Base-by-base conservation (phyloP, 73 alveolate genomes). In the Urostyla sp. region DNA sequence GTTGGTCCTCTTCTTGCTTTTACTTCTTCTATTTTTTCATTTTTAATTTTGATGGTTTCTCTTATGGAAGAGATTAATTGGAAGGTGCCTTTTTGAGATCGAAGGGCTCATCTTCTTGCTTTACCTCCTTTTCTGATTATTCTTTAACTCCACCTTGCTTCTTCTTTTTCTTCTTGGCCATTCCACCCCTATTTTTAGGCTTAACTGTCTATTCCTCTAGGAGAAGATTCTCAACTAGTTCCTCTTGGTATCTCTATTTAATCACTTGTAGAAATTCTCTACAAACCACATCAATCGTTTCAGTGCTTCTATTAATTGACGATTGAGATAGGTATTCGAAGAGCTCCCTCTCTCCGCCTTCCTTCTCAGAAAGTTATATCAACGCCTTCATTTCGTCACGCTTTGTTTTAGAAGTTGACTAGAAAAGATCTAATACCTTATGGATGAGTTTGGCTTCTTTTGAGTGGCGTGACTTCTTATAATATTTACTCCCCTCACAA, bases 201-300 rank as follows among this genome's bases (percentile, higher is more conserved):
- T 63, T 63, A 27, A 40, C 53, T 27, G 79, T 11, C 10, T 40
- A 46, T 49, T 69, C 83, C 54, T 69, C 83, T 11, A 48, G 40
- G 6, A 69, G 58, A 18, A 69, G 31, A 49, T 69, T 69, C 38
- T 69, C 83, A 67, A 69, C 49, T 13, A 69, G 30, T n/a, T 69
- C 83, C 24, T 69, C 83, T 48, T 69, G 44, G 69, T 69, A 69
- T 55, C 49, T 69, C 72, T 31, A 7, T 59, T 69, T 69, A 8
- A 69, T 69, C 27, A 69, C 27, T 20, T 69, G 72, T 4, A 69
- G 45, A 37, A 46, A 69, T 46, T 56, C 32, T 69, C 48, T 45
- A 31, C 72, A 69, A 3, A 69, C 49, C 54, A 45, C 36, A 6
- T 46, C 69, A 34, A 46, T 18, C 4, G 72, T 16, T 26, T 63